phyloP scores from a whole-genome alignment of 768 basidiomycete species.

The Sporobolomyces roseus region DNA sequence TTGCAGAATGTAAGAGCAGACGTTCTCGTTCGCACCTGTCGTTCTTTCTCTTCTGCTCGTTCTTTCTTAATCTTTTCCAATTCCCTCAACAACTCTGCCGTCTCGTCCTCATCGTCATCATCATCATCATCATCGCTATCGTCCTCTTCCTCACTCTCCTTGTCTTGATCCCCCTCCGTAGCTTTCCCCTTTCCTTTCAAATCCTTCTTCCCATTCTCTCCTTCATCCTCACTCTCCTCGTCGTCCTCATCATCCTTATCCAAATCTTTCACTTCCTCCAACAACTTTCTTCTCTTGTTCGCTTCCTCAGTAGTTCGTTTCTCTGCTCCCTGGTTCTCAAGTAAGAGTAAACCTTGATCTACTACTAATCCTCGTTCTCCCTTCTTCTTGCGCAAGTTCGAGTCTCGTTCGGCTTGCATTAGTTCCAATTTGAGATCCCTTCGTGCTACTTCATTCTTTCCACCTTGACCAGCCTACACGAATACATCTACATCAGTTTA shows the following conservation, averaged over 20 bases:
- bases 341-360: constrained; percentile 42
- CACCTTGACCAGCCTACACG: no score
- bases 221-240: constrained; percentile 67
- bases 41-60: constrained; percentile 84
- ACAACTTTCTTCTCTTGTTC: constrained; percentile 77
- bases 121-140: constrained; percentile 77
- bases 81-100: constrained; percentile 87
- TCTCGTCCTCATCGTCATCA: constrained; percentile 71
- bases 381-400: constrained; percentile 83
- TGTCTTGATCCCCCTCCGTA: constrained; percentile 49
- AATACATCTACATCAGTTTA: no score
- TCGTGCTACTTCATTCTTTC: constrained; percentile 68
- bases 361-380: constrained; percentile 63
- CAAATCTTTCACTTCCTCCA: constrained; percentile 79
- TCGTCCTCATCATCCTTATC: constrained; percentile 84
- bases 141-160: constrained; percentile 50
- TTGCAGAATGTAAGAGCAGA: no score
- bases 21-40: no score
- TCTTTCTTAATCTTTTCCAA: constrained; percentile 98
- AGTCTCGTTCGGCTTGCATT: constrained; percentile 77
- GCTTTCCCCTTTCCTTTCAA: constrained; percentile 55
- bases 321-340: constrained; percentile 49
- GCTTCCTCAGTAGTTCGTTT: constrained; percentile 62
- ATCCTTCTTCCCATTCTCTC: constrained; percentile 57
- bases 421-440: constrained; percentile 80